Conservation (phyloP, 331 rosid genomes). For the Telfairia occidentalis region DNA sequence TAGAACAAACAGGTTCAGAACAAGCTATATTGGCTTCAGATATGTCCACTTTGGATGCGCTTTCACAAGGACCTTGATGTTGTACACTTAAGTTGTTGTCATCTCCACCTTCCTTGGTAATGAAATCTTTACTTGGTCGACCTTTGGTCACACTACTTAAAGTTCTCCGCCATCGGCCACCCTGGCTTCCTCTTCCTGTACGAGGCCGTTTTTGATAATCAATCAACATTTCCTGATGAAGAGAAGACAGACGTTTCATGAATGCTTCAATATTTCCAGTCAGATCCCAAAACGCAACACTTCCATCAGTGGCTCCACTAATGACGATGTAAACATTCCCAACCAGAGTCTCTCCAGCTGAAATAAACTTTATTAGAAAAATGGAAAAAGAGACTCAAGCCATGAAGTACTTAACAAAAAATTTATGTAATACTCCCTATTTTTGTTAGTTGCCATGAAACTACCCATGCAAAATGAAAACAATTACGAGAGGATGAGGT, state of each 20-base stretch:
- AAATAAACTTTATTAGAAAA: slow-evolving; percentile 17
- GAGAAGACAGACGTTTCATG: slow-evolving; percentile 44
- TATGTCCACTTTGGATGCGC: slow-evolving; percentile 23
- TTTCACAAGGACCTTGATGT: slow-evolving; percentile 19
- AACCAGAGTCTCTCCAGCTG: slow-evolving; percentile 30
- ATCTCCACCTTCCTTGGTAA: slow-evolving; percentile 22
- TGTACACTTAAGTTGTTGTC: slow-evolving; percentile 10
- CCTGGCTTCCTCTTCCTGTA: slow-evolving; percentile 97
- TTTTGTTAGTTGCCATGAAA: background rate
- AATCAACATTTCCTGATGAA: slow-evolving; percentile 38
- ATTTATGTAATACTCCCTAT: background rate
- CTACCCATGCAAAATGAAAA: background rate
- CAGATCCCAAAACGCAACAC: slow-evolving; percentile 82
- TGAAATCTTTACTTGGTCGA: slow-evolving; percentile 16
- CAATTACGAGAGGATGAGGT: background rate
- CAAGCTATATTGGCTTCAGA: slow-evolving; percentile 19
- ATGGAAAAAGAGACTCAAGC: background rate
- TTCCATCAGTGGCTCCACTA: slow-evolving; percentile 95
- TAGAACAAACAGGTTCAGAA: slow-evolving; percentile 24
- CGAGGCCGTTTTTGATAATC: slow-evolving; percentile 80
- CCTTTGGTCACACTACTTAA: slow-evolving; percentile 37
- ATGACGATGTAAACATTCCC: slow-evolving; percentile 49
- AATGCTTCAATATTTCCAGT: slow-evolving; percentile 56
- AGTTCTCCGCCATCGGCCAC: slow-evolving; percentile 90
- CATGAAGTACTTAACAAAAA: background rate